Conservation (phyloP, 371 early-diverging fungal genomes). For the Neoconidiobolus thromboides region DNA sequence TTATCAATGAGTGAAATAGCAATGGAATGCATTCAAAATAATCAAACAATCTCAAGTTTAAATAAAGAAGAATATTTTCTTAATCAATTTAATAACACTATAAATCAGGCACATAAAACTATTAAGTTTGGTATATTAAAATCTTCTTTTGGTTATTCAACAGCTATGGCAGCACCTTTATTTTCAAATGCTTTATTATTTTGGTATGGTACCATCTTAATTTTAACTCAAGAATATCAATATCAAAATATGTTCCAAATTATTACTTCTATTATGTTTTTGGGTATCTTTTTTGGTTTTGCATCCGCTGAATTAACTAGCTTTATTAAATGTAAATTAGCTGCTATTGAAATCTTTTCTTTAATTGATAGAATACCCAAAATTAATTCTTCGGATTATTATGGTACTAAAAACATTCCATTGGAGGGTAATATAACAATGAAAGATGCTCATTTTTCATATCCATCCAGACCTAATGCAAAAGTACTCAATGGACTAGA, state of each 20-base stretch:
- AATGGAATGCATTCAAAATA: constrained; percentile 63
- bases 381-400: constrained; percentile 34
- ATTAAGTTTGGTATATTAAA: constrained; percentile 31
- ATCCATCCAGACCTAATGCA: constrained; percentile 42
- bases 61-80: constrained; percentile 53
- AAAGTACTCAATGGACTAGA: constrained; percentile 37
- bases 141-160: constrained; percentile 39
- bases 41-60: constrained; percentile 69
- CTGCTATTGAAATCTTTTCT: constrained; percentile 45
- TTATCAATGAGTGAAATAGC: constrained; percentile 51
- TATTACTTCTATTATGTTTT: constrained; percentile 36
- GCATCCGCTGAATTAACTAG: constrained; percentile 25
- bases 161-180: constrained; percentile 41
- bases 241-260: constrained; percentile 35
- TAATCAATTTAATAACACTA: constrained; percentile 27
- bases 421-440: constrained; percentile 46
- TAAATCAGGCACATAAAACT: constrained; percentile 36
- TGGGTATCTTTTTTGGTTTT: constrained; percentile 42
- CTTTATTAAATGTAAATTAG: constrained; percentile 28
- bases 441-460: constrained; percentile 41
- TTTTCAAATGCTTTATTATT: constrained; percentile 36
- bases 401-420: constrained; percentile 23
- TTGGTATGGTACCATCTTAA: constrained; percentile 21
- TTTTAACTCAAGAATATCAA: constrained; percentile 19
- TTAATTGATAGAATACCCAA: constrained; percentile 32